Percentiles rank a stretch among this genome's conserved stretches.
These are phyloP conservation scores for Sequoiadendron giganteum DNA, from an alignment of 75 land plant genomes.

Conservation along the genomic window DNA sequence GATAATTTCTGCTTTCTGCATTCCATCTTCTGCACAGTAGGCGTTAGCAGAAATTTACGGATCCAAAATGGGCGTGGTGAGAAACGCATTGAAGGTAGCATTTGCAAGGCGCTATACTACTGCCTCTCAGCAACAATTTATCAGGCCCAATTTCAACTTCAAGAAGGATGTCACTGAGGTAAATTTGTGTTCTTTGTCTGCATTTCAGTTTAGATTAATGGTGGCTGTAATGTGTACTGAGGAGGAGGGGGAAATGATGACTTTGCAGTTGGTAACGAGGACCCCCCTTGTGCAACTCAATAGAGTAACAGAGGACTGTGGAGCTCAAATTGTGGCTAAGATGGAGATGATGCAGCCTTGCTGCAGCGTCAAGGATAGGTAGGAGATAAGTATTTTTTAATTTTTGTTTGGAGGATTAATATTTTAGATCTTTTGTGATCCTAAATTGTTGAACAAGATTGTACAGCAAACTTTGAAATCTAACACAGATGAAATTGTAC, in stretches of 20 bases:
- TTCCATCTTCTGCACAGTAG: no score
- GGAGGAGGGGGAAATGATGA: background rate
- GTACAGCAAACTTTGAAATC: no score
- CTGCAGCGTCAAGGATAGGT: slow-evolving; percentile 90
- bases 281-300: slow-evolving; percentile 78
- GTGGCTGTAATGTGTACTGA: background rate
- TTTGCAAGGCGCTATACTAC: background rate
- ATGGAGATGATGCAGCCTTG: slow-evolving; percentile 88
- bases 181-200: background rate
- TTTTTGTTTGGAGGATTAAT: no score
- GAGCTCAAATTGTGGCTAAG: slow-evolving; percentile 73
- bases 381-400: no score
- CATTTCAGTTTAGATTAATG: background rate
- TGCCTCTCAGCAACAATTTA: background rate
- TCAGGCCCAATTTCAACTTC: background rate
- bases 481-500: no score
- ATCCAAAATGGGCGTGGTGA: background rate
- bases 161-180: slow-evolving; percentile 6
- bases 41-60: no score
- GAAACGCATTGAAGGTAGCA: background rate
- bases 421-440: no score
- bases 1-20: no score
- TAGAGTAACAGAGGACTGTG: slow-evolving; percentile 77
- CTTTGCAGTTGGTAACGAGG: slow-evolving; percentile 58
- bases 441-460: no score